Conservation (phyloP, 306 rosid genomes). For the Fragaria ananassa region DNA sequence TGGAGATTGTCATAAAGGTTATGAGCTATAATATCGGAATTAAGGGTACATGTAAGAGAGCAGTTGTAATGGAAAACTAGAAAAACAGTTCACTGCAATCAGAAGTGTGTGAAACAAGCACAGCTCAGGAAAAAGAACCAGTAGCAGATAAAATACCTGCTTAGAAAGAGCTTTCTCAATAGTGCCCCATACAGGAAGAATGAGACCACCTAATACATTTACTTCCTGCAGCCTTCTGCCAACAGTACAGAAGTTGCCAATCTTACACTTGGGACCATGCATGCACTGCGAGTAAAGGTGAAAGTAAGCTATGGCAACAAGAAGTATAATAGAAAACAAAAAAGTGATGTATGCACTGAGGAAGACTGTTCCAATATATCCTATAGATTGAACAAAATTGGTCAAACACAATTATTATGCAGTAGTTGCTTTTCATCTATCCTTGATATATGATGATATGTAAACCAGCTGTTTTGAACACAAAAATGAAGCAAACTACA, state of each 20-base stretch:
- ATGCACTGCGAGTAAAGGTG: slow-evolving; percentile 68
- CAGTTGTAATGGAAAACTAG: background rate
- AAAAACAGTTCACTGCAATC: background rate
- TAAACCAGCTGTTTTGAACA: background rate
- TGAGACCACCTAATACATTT: slow-evolving; percentile 90
- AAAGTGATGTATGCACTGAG: background rate
- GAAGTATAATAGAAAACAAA: background rate
- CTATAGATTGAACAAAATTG: background rate
- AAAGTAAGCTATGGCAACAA: slow-evolving; percentile 17
- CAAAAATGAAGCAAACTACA: background rate
- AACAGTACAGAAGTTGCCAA: slow-evolving; percentile 78
- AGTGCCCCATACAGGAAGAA: slow-evolving; percentile 96
- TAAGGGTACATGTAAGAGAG: background rate
- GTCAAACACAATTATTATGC: slow-evolving; percentile 1
- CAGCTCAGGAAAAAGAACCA: background rate
- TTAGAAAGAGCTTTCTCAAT: slow-evolving; percentile 90
- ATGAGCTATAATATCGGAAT: background rate
- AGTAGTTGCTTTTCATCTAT: background rate
- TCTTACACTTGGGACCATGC: slow-evolving; percentile 98
- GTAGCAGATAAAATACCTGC: slow-evolving; percentile 55
- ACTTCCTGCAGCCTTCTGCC: slow-evolving; percentile 99
- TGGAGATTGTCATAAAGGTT: slow-evolving; percentile 18
- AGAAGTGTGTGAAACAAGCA: background rate
- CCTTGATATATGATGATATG: background rate
- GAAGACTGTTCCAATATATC: background rate